phyloP scores from a whole-genome alignment of 2,329 filamentous ascomycete genomes.

The Venturia asperata region DNA sequence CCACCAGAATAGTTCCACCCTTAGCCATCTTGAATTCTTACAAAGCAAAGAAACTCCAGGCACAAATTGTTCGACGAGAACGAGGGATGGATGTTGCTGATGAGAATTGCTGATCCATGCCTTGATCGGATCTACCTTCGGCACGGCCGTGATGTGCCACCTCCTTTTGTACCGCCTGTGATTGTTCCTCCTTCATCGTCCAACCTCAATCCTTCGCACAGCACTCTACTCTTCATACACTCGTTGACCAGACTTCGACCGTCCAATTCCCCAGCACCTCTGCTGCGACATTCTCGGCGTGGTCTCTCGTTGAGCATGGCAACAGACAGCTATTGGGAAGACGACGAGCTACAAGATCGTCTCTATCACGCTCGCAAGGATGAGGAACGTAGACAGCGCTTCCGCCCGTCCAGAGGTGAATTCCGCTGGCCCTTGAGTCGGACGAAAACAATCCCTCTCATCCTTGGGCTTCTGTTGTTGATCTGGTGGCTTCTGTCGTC shows the following conservation, averaged over 20 bases:
- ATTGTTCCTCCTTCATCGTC: not conserved
- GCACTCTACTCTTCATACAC: not conserved
- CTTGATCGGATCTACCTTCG: no score
- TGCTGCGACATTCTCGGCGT: not conserved
- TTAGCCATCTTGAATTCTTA: no score
- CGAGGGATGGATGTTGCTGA: no score
- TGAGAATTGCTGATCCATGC: no score
- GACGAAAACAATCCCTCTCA: not conserved
- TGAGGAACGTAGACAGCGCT: not conserved
- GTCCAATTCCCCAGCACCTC: not conserved
- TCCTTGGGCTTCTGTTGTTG: slow-evolving; percentile 5
- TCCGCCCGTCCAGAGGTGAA: not conserved
- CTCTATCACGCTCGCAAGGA: slow-evolving; percentile 17
- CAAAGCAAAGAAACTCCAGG: no score
- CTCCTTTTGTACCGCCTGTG: not conserved
- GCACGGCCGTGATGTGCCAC: not conserved
- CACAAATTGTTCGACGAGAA: no score
- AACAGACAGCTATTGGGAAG: slow-evolving; percentile 16
- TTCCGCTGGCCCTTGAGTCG: slow-evolving; percentile 4
- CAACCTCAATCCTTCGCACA: not conserved
- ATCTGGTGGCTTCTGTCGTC: slow-evolving; percentile 12
- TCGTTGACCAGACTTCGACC: not conserved
- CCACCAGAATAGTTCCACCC: no score
- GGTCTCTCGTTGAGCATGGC: not conserved
- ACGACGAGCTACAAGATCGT: slow-evolving; percentile 18